Evolutionary conservation across 202 grass and related monocot species (phyloP), one percentile per base, ranked within the genome.

Genomic region (Dendrocalamus latiflorus): DNA sequence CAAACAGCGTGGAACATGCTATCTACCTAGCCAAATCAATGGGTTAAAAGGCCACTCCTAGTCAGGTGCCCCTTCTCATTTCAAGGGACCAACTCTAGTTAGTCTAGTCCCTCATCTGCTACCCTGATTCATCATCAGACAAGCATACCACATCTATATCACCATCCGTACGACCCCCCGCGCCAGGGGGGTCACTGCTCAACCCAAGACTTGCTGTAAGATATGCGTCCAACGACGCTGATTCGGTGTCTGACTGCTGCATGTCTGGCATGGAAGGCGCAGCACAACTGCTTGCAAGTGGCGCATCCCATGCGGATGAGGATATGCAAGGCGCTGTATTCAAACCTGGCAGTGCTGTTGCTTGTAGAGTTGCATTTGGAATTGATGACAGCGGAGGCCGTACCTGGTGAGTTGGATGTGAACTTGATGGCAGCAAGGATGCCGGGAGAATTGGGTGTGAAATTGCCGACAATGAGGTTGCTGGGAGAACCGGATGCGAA

Each of bases 51-150:
- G 74, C 54, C 56, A 20, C 28, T 62, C 55, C 14, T 6, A n/a
- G 62, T 36, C 43, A 36, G 28, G 75, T 51, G 50, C 50, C 26
- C 26, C 30, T 30, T 17, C 11, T 17, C 36, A 8, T 61, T 72
- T 64, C 57, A 55, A 44, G 58, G 41, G 59, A 45, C 26, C 45
- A 76, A 43, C 42, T 75, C 48, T 76, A 17, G 37, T 47, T 28
- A 45, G 53, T 61, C 53, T 34, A 36, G 14, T 66, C 36, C 50
- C 60, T 41, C 33, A 25, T 75, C 39, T 44, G 25, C 9, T 70
- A 55, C 25, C 53, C 41, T 81, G 34, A 84, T 68, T 91, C 89
- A 34, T 91, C 86, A 75, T 91, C 86, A 34, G 90, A 91, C 75
- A 91, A 34, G 83, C 86, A 91, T 25, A 91, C 82, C 75, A 91